These are phyloP conservation scores for Ambrosiella beaveri DNA, from an alignment of 2,329 filamentous ascomycete genomes.

Conservation along the genomic window DNA sequence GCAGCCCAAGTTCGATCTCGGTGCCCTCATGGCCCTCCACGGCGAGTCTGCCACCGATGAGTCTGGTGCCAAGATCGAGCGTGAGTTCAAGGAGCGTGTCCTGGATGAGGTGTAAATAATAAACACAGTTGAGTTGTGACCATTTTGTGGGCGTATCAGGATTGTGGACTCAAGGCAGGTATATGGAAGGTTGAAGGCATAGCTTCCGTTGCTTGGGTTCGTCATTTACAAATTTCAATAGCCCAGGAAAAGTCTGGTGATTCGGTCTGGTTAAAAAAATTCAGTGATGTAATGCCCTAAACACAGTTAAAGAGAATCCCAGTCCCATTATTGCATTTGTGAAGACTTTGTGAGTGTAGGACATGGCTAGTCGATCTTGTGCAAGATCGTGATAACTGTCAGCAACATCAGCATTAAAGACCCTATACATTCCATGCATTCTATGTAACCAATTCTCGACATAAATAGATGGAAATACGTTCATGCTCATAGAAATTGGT, in stretches of 20 bases:
- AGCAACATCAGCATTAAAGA: background rate
- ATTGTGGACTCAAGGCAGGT: conserved; percentile 12
- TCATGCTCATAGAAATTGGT: background rate
- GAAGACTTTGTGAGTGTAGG: background rate
- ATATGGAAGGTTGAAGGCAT: conserved; percentile 11
- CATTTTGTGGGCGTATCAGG: conserved; percentile 12
- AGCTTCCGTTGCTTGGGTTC: conserved; percentile 11
- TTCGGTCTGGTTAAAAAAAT: conserved; percentile 14
- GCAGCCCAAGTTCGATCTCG: conserved; percentile 96
- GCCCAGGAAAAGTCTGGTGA: conserved; percentile 14
- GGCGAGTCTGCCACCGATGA: conserved; percentile 94
- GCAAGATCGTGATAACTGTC: background rate
- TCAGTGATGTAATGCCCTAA: conserved; percentile 14
- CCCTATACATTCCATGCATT: background rate
- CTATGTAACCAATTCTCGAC: background rate
- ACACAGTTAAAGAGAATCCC: conserved; percentile 11
- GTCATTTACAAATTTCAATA: conserved; percentile 10
- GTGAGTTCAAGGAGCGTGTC: conserved; percentile 98
- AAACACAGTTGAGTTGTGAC: conserved; percentile 14
- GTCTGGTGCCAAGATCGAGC: conserved; percentile 94
- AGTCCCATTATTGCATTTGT: background rate
- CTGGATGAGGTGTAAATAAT: conserved; percentile 72
- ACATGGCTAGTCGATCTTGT: background rate
- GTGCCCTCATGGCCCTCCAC: conserved; percentile 87
- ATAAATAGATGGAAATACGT: background rate